Percentiles rank a stretch among this genome's conserved stretches.
Conservation (phyloP, 139 green algal species). For the Tetradesmus obliquus region DNA sequence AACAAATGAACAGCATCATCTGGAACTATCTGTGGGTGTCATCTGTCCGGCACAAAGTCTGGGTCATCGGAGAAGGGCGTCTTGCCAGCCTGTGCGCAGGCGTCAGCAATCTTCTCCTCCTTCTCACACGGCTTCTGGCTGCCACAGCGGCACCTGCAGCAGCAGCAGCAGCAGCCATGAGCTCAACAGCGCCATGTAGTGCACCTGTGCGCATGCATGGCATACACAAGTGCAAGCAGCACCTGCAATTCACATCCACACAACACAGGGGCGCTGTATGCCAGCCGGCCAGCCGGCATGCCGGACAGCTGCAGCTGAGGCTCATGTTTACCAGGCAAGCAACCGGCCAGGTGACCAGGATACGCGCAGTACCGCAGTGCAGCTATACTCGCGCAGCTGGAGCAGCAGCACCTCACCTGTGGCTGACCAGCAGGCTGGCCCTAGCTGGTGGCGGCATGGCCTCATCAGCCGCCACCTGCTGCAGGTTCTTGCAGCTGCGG, state of each 20-base stretch:
- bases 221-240: neutral
- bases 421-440: slow-evolving; percentile 14
- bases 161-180: neutral
- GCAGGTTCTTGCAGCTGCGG: slow-evolving; percentile 28
- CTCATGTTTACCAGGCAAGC: too few relatives aligned
- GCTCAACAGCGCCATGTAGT: neutral
- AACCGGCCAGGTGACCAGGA: too few relatives aligned
- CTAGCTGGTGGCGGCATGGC: neutral
- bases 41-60: slow-evolving; percentile 3
- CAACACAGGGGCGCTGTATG: neutral
- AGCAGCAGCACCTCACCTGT: neutral
- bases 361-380: too few relatives aligned
- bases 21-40: neutral
- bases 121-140: slow-evolving; percentile 2
- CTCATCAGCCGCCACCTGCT: neutral
- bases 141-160: slow-evolving; percentile 19
- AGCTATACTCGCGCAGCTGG: too few relatives aligned
- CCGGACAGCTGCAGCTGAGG: neutral
- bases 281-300: neutral
- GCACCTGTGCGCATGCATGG: neutral
- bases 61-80: slow-evolving; percentile 33
- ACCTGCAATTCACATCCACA: neutral
- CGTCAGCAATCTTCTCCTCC: slow-evolving; percentile 18
- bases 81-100: slow-evolving; percentile 13
- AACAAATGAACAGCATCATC: too few relatives aligned